Conservation (phyloP, 2,329 filamentous ascomycete species). For the Ampelomyces quisqualis region DNA sequence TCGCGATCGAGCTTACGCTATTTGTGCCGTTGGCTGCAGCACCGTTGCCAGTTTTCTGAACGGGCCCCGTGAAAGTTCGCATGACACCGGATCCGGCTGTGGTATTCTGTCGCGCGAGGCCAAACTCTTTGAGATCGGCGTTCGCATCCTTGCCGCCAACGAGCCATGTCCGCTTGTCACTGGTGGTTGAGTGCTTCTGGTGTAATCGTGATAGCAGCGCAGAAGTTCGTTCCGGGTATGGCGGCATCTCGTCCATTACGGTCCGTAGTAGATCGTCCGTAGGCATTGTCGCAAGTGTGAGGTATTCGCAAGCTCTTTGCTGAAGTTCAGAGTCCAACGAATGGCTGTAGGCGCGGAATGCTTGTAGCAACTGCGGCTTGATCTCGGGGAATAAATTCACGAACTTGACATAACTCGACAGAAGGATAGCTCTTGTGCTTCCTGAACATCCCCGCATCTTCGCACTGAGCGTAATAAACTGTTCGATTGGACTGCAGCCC, state of each 20-base stretch:
- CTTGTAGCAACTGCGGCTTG: conserved; percentile 87
- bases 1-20: conserved; percentile 54
- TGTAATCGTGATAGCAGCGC: conserved; percentile 88
- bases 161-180: conserved; percentile 95
- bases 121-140: conserved; percentile 73
- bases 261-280: conserved; percentile 91
- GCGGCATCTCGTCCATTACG: conserved; percentile 97
- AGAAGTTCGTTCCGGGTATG: conserved; percentile 92
- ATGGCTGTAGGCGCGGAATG: conserved; percentile 91
- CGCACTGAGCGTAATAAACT: conserved; percentile 86
- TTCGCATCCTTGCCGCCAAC: conserved; percentile 97
- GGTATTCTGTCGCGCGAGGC: conserved; percentile 67
- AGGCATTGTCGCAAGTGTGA: conserved; percentile 78
- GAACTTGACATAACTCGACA: conserved; percentile 96
- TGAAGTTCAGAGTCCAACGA: conserved; percentile 94
- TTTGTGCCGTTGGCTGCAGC: conserved; percentile 46
- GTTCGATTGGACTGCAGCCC: conserved; percentile 93
- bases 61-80: conserved; percentile 71
- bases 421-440: conserved; percentile 85
- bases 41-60: conserved; percentile 34
- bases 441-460: conserved; percentile 90
- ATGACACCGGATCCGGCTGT: conserved; percentile 74
- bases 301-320: conserved; percentile 93
- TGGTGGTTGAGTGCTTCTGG: conserved; percentile 89
- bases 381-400: conserved; percentile 98